phyloP scores from a whole-genome alignment of 768 basidiomycete genomes.

The Kwoniella europaea region DNA sequence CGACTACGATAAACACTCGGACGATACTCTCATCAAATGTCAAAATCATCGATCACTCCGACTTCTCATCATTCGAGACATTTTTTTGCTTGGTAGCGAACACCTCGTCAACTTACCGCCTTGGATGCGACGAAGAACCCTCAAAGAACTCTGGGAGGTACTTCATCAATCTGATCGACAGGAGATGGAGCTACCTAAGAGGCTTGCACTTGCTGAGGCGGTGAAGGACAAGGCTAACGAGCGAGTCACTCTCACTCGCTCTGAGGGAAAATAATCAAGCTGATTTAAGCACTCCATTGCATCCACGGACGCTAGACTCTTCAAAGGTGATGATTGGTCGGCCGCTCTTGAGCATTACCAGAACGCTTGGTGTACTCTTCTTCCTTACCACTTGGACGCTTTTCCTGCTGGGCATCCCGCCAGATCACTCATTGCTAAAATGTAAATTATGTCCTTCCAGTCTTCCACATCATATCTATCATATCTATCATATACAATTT shows the following conservation, averaged over 20 bases:
- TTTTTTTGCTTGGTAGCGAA: not conserved
- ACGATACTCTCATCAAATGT: not conserved
- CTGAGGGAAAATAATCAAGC: no score
- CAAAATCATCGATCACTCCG: conserved; percentile 6
- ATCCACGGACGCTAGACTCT: not conserved
- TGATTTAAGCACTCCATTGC: no score
- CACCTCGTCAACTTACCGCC: not conserved
- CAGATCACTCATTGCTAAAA: not conserved
- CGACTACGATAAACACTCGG: not conserved
- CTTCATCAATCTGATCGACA: not conserved
- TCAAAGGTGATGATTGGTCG: not conserved
- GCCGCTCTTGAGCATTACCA: conserved; percentile 2
- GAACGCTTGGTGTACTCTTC: conserved; percentile 1
- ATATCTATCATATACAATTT: no score
- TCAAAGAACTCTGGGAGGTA: not conserved
- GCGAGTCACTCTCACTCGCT: not conserved
- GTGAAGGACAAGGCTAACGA: not conserved
- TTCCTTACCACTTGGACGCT: conserved; percentile 13
- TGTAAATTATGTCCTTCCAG: not conserved
- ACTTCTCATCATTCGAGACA: conserved; percentile 2
- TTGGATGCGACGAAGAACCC: not conserved
- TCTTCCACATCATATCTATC: no score
- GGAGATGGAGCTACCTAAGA: not conserved
- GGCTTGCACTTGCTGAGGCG: not conserved
- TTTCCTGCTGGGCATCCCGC: not conserved